Base-by-base conservation (phyloP, 31 red algal genomes). In the Odonthalia washingtoniensis region DNA sequence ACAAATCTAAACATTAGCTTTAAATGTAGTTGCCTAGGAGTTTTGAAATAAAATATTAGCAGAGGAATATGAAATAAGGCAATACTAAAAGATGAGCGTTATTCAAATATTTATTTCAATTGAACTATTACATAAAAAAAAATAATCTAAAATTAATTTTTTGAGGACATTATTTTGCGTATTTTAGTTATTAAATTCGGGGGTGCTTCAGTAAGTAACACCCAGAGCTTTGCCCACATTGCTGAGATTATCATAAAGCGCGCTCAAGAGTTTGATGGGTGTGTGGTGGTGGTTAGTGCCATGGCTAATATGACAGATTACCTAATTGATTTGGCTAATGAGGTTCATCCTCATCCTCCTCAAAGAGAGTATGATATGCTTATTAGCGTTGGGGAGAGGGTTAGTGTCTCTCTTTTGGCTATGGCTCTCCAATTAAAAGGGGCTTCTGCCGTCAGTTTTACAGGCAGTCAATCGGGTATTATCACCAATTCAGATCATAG, bases 211-310 rank as follows among this genome's bases (percentile, higher is more conserved):
- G 78, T 94, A 21, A 89, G 65, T 26, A 65, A 60, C 14, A 63
- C 82, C 26, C 40, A 78, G 2, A 77, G 89, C 41, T 75, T 94
- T 42, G 34, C 83, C 38, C 62, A 74, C 35, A 89, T 94, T 16
- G 34, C 80, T 24, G 24, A 70, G 35, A 44, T 83, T 37, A 46
- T 94, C 24, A 36, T 82, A 46, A 45, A 53, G 27, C 38, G 34
- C 31, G 36, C 27, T 37, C 26, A 37, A 37, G 61, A 79, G 40
- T 31, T 41, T 34, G 37, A 33, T 39, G 24, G 38, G 74, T 68
- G 91, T n/a, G 66, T 94, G 35, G 78, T 94, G 65, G 91, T 94
- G 5, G 90, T 94, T 3, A 93, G 89, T 24, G 91, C 91, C 5
- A 91, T 94, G 30, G 42, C 44, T 49, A 89, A 89, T 27, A 89